These are phyloP conservation scores for Setaria viridis DNA, from an alignment of 202 grass and related monocot species.

Conservation along the genomic window DNA sequence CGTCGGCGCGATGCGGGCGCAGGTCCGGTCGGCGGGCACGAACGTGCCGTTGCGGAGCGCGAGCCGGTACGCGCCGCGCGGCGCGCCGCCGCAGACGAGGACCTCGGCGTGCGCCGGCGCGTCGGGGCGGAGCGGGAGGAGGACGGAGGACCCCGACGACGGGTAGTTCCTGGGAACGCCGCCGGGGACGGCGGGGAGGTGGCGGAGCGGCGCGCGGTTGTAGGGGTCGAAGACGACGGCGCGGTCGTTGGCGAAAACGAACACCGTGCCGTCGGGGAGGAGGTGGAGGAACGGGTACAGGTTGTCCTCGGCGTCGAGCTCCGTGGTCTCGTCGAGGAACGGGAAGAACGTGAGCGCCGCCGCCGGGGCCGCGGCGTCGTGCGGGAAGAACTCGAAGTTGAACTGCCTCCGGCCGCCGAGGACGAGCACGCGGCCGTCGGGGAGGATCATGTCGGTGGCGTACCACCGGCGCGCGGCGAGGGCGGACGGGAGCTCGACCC, in stretches of 20 bases:
- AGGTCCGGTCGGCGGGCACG: slow-evolving; percentile 55
- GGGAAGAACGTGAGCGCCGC: slow-evolving; percentile 57
- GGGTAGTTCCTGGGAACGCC: slow-evolving; percentile 76
- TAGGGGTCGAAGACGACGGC: slow-evolving; percentile 65
- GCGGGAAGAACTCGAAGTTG: slow-evolving; percentile 85
- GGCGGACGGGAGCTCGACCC: slow-evolving; percentile 57
- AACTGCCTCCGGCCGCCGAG: slow-evolving; percentile 73
- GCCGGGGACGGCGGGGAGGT: slow-evolving; percentile 51
- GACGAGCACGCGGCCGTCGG: slow-evolving; percentile 71
- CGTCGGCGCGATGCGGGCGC: slow-evolving; percentile 64
- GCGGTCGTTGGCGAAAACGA: slow-evolving; percentile 83
- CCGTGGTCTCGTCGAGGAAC: slow-evolving; percentile 80
- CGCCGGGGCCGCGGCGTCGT: not conserved
- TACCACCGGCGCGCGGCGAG: slow-evolving; percentile 70
- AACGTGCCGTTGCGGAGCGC: slow-evolving; percentile 67
- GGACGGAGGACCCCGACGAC: slow-evolving; percentile 69
- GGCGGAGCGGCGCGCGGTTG: slow-evolving; percentile 47
- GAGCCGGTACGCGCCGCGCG: slow-evolving; percentile 57
- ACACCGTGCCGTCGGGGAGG: slow-evolving; percentile 77
- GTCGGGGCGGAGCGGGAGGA: slow-evolving; percentile 55
- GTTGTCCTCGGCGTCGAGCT: slow-evolving; percentile 71
- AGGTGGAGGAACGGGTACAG: slow-evolving; percentile 96
- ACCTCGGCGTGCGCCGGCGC: slow-evolving; percentile 55
- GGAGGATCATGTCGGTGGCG: slow-evolving; percentile 67
- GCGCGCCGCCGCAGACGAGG: slow-evolving; percentile 75